Percentiles rank a stretch among this genome's conserved stretches.
phyloP scores from a whole-genome alignment of 768 basidiomycete species.

The Cytidiella melzeri region DNA sequence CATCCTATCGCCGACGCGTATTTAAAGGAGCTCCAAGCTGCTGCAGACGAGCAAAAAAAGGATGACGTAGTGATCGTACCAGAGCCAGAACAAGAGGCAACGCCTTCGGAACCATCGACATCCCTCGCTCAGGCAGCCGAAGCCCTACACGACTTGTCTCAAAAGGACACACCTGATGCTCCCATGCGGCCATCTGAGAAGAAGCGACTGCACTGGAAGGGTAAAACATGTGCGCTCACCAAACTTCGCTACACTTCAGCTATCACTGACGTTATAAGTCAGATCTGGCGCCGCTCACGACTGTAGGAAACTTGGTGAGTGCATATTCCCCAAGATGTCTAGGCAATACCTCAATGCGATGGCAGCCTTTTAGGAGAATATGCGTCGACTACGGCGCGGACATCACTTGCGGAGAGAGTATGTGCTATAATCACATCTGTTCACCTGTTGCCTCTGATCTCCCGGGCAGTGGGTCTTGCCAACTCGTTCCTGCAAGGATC shows the following conservation, averaged over 20 bases:
- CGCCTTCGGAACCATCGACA: constrained; percentile 5
- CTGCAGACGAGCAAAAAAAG: constrained; percentile 11
- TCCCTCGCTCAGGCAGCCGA: neutral
- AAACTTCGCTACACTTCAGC: neutral
- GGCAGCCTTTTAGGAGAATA: constrained; percentile 85
- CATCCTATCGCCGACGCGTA: constrained; percentile 60
- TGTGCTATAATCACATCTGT: constrained; percentile 15
- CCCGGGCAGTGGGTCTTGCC: constrained; percentile 81
- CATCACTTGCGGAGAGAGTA: constrained; percentile 93
- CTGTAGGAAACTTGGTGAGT: constrained; percentile 87
- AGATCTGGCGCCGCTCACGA: constrained; percentile 82
- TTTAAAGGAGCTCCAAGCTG: constrained; percentile 41
- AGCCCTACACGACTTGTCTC: constrained; percentile 14
- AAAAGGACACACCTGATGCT: constrained; percentile 61
- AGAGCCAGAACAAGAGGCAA: constrained; percentile 6
- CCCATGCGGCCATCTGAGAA: constrained; percentile 74
- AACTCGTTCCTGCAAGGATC: constrained; percentile 84
- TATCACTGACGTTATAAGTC: neutral
- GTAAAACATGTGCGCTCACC: constrained; percentile 69
- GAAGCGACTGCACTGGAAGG: constrained; percentile 78
- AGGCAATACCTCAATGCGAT: neutral
- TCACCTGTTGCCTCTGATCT: neutral
- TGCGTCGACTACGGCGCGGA: constrained; percentile 86
- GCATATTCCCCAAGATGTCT: neutral
- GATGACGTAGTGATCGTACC: constrained; percentile 4